Evolutionary conservation across 179 eudicot genomes (phyloP), one percentile per base, ranked within the genome.

Genomic region (Corrigiola litoralis): DNA sequence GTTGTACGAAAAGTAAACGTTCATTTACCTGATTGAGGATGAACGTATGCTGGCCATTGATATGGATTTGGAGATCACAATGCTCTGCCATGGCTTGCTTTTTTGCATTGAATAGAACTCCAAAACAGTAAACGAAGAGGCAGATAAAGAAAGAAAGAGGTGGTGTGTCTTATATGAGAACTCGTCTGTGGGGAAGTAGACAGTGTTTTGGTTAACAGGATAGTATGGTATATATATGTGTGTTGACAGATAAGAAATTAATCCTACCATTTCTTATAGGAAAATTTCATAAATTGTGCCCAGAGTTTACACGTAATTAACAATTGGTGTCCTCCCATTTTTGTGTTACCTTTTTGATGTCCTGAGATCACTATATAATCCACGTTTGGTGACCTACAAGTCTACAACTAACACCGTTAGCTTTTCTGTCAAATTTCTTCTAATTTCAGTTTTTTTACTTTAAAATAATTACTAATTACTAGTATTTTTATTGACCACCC

Each of bases 21-120:
- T 10, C 29, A 4, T 32, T 36, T 85, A 85, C 95, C 95, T 88
- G 78, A 32, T 82, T 80, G 69, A 86, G 78, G 58, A 84, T 77
- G 95, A 88, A 88, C 61, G 84, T 84, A 23, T 81, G 85, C 40
- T 79, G 87, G 72, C 81, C 81, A 79, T 86, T 82, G 61, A 88
- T 69, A 68, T 80, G 80, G 76, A 88, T 71, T 79, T 84, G 85
- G 59, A 88, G 80, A 77, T 81, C 80, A 66, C 81, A 79, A 71
- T 72, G 77, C 71, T 73, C 69, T 69, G 87, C 71, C 83, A 79
- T 81, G 77, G 73, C 61, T 75, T 67, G 50, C 34, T 69, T 46
- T 21, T 58, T 55, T 56, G 34, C 77, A 74, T 74, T 68, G 61
- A 63, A 33, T 73, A 52, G 10, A 46, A 14, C 33, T 36, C 45